These are phyloP conservation scores for Axilococcus clingmanii DNA, from an alignment of 139 green algal genomes.

Conservation along the genomic window DNA sequence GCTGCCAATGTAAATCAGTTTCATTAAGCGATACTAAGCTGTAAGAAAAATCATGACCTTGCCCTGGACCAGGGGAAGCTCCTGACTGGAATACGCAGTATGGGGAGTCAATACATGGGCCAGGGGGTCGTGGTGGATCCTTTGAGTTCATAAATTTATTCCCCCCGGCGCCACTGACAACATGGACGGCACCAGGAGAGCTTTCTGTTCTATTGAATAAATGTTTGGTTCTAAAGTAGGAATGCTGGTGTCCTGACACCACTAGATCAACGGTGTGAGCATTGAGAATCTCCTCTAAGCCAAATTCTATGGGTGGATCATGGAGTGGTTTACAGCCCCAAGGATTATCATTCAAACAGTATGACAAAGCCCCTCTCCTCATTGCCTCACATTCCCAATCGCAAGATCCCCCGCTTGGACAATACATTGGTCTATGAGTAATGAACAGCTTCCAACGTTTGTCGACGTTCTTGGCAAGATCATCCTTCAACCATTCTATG, in stretches of 20 bases:
- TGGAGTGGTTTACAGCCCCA: not conserved
- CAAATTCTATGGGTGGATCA: not conserved
- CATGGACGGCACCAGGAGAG: slow-evolving; percentile 3
- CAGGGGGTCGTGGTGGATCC: not conserved
- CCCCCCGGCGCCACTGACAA: slow-evolving; percentile 11
- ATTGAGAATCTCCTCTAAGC: slow-evolving; percentile 9
- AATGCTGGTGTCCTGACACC: slow-evolving; percentile 17
- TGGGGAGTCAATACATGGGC: slow-evolving; percentile 4
- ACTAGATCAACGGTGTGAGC: slow-evolving; percentile 6
- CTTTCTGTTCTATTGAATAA: slow-evolving; percentile 9
- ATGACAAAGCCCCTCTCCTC: slow-evolving; percentile 2
- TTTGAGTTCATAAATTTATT: slow-evolving; percentile 10
- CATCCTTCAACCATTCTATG: slow-evolving; percentile 11
- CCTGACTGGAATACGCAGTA: slow-evolving; percentile 24
- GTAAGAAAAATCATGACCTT: slow-evolving; percentile 7
- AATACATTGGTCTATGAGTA: slow-evolving; percentile 25
- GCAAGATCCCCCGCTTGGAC: not conserved
- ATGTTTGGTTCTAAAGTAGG: slow-evolving; percentile 10
- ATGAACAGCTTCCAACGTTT: slow-evolving; percentile 9
- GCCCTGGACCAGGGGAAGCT: not conserved
- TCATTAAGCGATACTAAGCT: slow-evolving; percentile 7
- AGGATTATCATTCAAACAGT: slow-evolving; percentile 18
- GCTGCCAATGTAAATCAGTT: slow-evolving; percentile 19
- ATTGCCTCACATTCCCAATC: slow-evolving; percentile 14
- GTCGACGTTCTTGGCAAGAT: slow-evolving; percentile 8